Evolutionary conservation across 176 grass and related monocot genomes (phyloP).

Genomic region (Eremochloa ophiuroides): DNA sequence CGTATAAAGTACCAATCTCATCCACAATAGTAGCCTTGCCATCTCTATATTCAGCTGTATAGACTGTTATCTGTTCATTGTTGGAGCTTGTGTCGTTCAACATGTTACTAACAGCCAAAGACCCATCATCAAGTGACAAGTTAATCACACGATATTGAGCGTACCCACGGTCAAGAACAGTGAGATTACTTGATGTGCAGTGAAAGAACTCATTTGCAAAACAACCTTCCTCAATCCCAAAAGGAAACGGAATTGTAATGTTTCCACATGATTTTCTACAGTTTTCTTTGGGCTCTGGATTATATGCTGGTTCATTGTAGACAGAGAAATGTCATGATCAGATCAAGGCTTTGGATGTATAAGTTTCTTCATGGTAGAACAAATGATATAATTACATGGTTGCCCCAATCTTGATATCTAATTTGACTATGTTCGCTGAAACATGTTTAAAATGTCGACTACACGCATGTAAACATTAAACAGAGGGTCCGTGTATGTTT

Average conservation of each 20-base stretch:
- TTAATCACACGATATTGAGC: background rate
- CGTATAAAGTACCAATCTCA: too few species aligned
- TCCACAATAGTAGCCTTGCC: too few species aligned
- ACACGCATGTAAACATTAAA: too few species aligned
- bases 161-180: background rate
- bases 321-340: too few species aligned
- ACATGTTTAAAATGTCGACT: too few species aligned
- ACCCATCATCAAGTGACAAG: slow-evolving; percentile 3
- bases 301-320: background rate
- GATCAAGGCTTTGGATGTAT: too few species aligned
- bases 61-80: background rate
- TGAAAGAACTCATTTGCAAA: background rate
- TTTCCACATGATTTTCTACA: slow-evolving; percentile 23
- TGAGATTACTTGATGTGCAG: background rate
- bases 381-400: too few species aligned
- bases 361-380: too few species aligned
- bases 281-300: background rate
- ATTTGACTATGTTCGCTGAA: too few species aligned
- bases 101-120: background rate
- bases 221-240: slow-evolving; percentile 28
- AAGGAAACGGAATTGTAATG: slow-evolving; percentile 15
- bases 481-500: too few species aligned
- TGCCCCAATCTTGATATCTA: too few species aligned
- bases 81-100: background rate
- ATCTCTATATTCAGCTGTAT: too few species aligned